Conservation (phyloP, 2,329 filamentous ascomycete species). For the Diaporthe ilicicola region DNA sequence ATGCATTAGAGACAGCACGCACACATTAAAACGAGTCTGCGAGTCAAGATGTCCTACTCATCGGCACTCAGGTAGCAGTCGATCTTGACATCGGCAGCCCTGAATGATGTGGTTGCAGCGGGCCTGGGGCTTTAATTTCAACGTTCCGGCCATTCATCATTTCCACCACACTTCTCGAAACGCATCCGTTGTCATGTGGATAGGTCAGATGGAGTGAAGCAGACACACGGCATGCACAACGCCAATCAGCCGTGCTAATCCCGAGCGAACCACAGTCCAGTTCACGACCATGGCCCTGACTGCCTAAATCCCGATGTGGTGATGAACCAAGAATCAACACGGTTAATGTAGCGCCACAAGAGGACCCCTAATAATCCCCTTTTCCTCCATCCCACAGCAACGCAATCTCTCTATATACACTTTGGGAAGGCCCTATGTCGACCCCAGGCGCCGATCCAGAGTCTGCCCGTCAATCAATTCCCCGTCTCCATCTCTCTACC, state of each 20-base stretch:
- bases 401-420: conserved; percentile 19
- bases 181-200: not conserved
- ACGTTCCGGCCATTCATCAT: conserved; percentile 18
- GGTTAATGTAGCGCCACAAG: conserved; percentile 23
- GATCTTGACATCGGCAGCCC: conserved; percentile 16
- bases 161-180: conserved; percentile 9
- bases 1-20: not conserved
- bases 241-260: not conserved
- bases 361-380: conserved; percentile 21
- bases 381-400: conserved; percentile 3
- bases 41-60: conserved; percentile 4
- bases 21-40: too few relatives aligned
- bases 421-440: conserved; percentile 17
- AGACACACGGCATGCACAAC: conserved; percentile 9
- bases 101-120: conserved; percentile 19
- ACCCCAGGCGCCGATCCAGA: conserved; percentile 14
- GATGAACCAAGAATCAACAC: conserved; percentile 14
- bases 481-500: not conserved
- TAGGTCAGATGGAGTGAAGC: too few relatives aligned
- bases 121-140: conserved; percentile 21
- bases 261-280: not conserved
- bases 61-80: conserved; percentile 5
- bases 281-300: not conserved
- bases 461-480: not conserved
- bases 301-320: conserved; percentile 18